Base-by-base conservation (phyloP, 495 filamentous ascomycete genomes). In the Tirmania nivea region DNA sequence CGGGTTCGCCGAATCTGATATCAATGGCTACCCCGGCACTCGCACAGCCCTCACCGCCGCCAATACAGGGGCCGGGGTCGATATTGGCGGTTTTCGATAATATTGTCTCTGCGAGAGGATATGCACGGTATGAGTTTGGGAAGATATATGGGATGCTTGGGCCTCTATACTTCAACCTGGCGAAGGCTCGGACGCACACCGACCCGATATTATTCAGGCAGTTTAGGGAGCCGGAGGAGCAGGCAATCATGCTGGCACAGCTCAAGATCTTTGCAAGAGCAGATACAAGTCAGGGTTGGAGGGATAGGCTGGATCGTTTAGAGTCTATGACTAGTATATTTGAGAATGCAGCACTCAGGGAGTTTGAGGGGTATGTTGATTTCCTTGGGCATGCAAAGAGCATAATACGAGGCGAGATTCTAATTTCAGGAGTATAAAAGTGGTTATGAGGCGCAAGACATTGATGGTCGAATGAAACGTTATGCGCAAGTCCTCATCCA, bases 61-160 rank as follows among this genome's bases (percentile, higher is more conserved):
- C 68, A 8, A 64, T 68, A 51, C 66, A 62, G 57, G 78, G 84
- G 57, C 72, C 76, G 2, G 68, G 74, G 12, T 73, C 74, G 0
- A 66, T 82, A 20, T 63, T 97, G 52, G 71, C 70, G 34, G 74
- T 84, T 5, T 65, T 99, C 54, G 73, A 75, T 52, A 74, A 71
- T 36, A 78, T 78, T 6, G 78, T 72, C 56, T 94, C 86, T n/a
- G 73, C 90, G 42, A 73, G 92, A 12, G 90, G 92, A 11, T 73
- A 81, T 64, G 90, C 90, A 17, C 74, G 87, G 52, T 78, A 87
- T 60, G 86, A 96, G 67, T 96, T 86, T 65, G 90, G 81, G 20
- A 88, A 80, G 65, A 75, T 95, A 34, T 93, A 96, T 68, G 80
- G 79, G 16, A 86, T 85, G 10, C 69, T 96, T 56, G 83, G 79